These are phyloP conservation scores for Monascus ruber DNA, from an alignment of 2,329 filamentous ascomycete species.

Conservation along the genomic window DNA sequence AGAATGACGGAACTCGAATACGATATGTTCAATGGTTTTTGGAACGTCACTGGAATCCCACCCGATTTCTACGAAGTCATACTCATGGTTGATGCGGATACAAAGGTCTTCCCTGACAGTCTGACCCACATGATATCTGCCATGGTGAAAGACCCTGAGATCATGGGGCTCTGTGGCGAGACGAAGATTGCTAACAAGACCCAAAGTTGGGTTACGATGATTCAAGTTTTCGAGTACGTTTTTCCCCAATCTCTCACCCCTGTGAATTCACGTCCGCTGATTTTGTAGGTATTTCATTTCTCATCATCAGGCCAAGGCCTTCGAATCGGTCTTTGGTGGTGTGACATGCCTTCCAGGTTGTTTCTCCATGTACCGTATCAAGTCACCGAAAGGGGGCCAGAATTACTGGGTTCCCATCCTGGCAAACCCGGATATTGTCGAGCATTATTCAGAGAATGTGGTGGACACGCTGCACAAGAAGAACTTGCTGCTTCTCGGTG, in stretches of 20 bases:
- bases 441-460: constrained; percentile 98
- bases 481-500: constrained; percentile 80
- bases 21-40: constrained; percentile 98
- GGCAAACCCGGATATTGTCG: constrained; percentile 94
- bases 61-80: constrained; percentile 97
- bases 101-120: constrained; percentile 97
- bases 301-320: constrained; percentile 91
- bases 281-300: constrained; percentile 71
- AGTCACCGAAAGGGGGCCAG: constrained; percentile 92
- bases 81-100: constrained; percentile 98
- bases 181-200: constrained; percentile 99
- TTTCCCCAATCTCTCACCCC: too few species aligned
- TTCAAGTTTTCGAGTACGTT: constrained; percentile 80
- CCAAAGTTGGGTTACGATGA: constrained; percentile 88
- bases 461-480: constrained; percentile 98
- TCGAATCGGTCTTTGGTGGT: constrained; percentile 97
- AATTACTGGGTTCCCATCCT: constrained; percentile 99
- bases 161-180: constrained; percentile 98
- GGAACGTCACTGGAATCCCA: constrained; percentile 96
- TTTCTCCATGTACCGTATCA: constrained; percentile 99
- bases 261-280: constrained; percentile 16
- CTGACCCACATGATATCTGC: constrained; percentile 97
- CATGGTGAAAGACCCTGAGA: constrained; percentile 97
- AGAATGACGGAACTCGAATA: constrained; percentile 99
- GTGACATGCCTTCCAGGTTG: constrained; percentile 96